Percentiles rank a stretch among this genome's conserved stretches.
These are phyloP conservation scores for Anaeramoeba flamelloides DNA, from an alignment of 78 protist genomes.

Conservation along the genomic window DNA sequence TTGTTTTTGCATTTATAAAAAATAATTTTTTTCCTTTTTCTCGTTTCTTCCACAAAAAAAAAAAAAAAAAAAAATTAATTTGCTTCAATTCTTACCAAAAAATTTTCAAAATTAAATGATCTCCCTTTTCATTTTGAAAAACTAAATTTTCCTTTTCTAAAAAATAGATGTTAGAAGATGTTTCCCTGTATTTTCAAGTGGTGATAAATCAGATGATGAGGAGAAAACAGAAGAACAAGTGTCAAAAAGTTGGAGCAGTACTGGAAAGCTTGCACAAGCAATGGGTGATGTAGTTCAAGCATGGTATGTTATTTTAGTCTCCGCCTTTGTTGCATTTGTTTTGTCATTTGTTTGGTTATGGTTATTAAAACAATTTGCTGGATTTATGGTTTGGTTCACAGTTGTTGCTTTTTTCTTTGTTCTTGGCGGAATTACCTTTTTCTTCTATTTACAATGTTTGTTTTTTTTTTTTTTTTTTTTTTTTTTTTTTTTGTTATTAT, in stretches of 20 bases:
- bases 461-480: too few relatives aligned
- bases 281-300: constrained; percentile 8
- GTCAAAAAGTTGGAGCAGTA: background rate
- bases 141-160: too few relatives aligned
- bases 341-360: constrained; percentile 28
- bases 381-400: constrained; percentile 41
- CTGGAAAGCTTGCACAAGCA: background rate
- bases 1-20: too few relatives aligned
- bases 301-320: constrained; percentile 31
- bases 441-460: background rate
- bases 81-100: too few relatives aligned
- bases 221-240: background rate
- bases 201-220: background rate
- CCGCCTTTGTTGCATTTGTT: constrained; percentile 30
- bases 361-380: constrained; percentile 36
- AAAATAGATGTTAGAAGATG: background rate
- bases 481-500: too few relatives aligned
- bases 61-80: too few relatives aligned
- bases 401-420: constrained; percentile 1
- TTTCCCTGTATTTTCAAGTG: background rate
- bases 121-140: too few relatives aligned
- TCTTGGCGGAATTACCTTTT: background rate
- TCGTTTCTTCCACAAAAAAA: too few relatives aligned
- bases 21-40: too few relatives aligned
- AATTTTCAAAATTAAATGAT: too few relatives aligned